phyloP scores from a whole-genome alignment of 2,329 filamentous ascomycete genomes.

The Trichoderma koningii region DNA sequence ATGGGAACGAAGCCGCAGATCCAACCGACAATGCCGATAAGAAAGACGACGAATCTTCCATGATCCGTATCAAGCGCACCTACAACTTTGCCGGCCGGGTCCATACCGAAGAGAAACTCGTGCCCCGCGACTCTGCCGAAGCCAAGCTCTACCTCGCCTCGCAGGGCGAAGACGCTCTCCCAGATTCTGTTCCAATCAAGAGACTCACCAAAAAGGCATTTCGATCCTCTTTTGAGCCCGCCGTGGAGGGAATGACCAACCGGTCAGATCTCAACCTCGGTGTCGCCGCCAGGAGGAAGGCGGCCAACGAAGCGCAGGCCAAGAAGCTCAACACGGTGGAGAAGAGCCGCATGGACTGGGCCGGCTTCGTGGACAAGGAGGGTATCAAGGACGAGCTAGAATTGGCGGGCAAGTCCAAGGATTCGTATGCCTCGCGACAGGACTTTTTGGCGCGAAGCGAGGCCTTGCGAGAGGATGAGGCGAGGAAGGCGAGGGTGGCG shows the following conservation, averaged over 20 bases:
- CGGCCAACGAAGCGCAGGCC: slow-evolving; percentile 53
- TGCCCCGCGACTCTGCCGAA: slow-evolving; percentile 65
- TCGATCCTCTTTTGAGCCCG: slow-evolving; percentile 64
- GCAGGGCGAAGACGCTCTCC: slow-evolving; percentile 39
- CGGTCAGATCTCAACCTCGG: slow-evolving; percentile 62
- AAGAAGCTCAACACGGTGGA: slow-evolving; percentile 71
- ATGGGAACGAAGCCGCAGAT: not conserved
- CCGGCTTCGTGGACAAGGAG: slow-evolving; percentile 69
- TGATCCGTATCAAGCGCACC: slow-evolving; percentile 67
- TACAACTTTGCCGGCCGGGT: slow-evolving; percentile 76
- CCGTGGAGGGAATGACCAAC: slow-evolving; percentile 45
- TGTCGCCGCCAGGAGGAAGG: slow-evolving; percentile 50
- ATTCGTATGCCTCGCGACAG: slow-evolving; percentile 62
- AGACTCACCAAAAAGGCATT: slow-evolving; percentile 57
- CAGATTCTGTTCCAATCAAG: slow-evolving; percentile 42
- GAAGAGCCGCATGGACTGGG: slow-evolving; percentile 74
- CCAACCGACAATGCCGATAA: slow-evolving; percentile 8
- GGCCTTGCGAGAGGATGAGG: slow-evolving; percentile 62
- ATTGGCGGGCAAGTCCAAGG: slow-evolving; percentile 65
- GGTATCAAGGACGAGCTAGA: slow-evolving; percentile 69
- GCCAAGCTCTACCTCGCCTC: slow-evolving; percentile 64
- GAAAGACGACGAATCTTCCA: slow-evolving; percentile 39
- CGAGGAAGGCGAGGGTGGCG: slow-evolving; percentile 54
- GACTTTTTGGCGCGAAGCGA: slow-evolving; percentile 68
- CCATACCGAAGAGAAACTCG: slow-evolving; percentile 70